Conservation (phyloP, 495 filamentous ascomycete genomes). For the Tuber magnatum region DNA sequence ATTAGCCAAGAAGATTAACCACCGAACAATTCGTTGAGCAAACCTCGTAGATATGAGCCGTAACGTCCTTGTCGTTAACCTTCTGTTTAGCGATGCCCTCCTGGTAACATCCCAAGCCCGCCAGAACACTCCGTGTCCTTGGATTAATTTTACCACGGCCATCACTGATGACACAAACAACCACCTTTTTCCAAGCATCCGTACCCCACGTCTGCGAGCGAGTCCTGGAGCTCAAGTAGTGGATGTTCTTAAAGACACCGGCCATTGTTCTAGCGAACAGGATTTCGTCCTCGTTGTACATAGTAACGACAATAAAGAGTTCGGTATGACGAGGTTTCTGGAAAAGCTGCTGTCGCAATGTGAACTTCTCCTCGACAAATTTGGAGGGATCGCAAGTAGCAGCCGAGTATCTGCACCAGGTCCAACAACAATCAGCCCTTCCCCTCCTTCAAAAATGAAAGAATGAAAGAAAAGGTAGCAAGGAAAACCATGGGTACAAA, state of each 20-base stretch:
- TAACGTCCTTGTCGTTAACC: slow-evolving; percentile 94
- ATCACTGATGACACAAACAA: slow-evolving; percentile 96
- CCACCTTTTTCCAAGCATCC: slow-evolving; percentile 99
- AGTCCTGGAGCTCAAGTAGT: slow-evolving; percentile 86
- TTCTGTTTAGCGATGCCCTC: slow-evolving; percentile 98
- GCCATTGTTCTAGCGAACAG: slow-evolving; percentile 94
- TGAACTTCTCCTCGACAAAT: slow-evolving; percentile 83
- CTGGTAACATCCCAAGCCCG: slow-evolving; percentile 92
- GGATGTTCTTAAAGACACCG: slow-evolving; percentile 96
- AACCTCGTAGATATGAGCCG: slow-evolving; percentile 90
- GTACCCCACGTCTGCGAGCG: slow-evolving; percentile 96
- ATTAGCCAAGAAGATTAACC: slow-evolving; percentile 16
- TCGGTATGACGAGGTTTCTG: slow-evolving; percentile 90
- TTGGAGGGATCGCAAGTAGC: slow-evolving; percentile 90
- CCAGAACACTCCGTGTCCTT: slow-evolving; percentile 78
- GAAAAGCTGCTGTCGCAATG: slow-evolving; percentile 87
- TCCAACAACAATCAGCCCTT: slow-evolving; percentile 1
- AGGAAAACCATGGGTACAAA: slow-evolving; percentile 1
- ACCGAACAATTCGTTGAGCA: slow-evolving; percentile 2
- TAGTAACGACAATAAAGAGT: slow-evolving; percentile 95
- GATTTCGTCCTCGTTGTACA: slow-evolving; percentile 99
- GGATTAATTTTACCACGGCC: slow-evolving; percentile 98
- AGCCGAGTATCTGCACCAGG: slow-evolving; percentile 59
- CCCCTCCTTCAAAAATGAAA: background rate
- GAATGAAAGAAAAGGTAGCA: background rate